Percentiles rank a stretch among this genome's conserved stretches.
These are phyloP conservation scores for Incumbomyces lentus DNA, from an alignment of 2,329 filamentous ascomycete genomes.

Conservation along the genomic window DNA sequence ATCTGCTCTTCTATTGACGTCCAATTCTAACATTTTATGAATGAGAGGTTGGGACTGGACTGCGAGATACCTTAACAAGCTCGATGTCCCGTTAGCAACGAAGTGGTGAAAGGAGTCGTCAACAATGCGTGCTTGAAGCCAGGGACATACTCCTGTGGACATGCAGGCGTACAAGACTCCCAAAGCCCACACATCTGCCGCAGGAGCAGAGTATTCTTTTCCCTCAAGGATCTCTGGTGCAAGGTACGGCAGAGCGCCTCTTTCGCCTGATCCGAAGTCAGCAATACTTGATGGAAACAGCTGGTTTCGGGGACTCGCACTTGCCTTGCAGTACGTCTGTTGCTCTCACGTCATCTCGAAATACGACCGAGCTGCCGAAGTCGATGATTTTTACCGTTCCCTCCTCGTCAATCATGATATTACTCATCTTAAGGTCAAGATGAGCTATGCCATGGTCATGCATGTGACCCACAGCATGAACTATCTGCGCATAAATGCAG, in stretches of 20 bases:
- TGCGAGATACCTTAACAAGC: too few relatives aligned
- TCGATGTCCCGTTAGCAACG: neutral
- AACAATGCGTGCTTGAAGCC: neutral
- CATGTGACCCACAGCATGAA: neutral
- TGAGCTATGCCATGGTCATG: constrained; percentile 1
- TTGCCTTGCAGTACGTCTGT: neutral
- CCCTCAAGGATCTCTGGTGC: neutral
- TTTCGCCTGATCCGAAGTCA: neutral
- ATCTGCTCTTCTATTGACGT: too few relatives aligned
- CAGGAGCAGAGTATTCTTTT: neutral
- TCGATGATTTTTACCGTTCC: constrained; percentile 6
- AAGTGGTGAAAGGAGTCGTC: neutral
- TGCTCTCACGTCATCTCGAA: neutral
- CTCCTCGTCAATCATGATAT: constrained; percentile 1
- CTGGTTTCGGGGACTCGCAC: too few relatives aligned
- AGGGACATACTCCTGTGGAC: neutral
- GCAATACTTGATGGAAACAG: neutral
- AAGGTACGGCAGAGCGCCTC: neutral
- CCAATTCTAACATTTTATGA: too few relatives aligned
- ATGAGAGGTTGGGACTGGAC: too few relatives aligned
- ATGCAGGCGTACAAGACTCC: constrained; percentile 1
- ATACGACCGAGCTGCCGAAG: constrained; percentile 2
- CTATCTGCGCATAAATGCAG: neutral
- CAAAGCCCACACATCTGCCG: constrained; percentile 1
- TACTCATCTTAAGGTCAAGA: constrained; percentile 4